phyloP scores from a whole-genome alignment of 1,139 yeast species.

The Nadsonia starkeyi-henricii region DNA sequence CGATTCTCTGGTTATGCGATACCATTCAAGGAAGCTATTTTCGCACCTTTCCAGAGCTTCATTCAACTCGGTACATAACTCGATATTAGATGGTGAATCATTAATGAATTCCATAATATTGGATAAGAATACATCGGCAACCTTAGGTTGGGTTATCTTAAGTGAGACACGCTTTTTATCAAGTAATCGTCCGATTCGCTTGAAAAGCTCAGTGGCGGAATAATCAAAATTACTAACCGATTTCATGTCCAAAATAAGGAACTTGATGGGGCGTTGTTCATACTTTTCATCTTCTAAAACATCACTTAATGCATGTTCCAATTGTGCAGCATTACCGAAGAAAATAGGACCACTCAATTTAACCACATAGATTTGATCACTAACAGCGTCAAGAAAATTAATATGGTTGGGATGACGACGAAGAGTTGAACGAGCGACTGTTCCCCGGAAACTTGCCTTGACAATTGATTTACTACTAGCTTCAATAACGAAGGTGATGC shows the following conservation, averaged over 20 bases:
- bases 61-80: slow-evolving; percentile 62
- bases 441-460: slow-evolving; percentile 73
- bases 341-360: slow-evolving; percentile 80
- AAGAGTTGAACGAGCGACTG: slow-evolving; percentile 82
- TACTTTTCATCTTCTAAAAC: slow-evolving; percentile 42
- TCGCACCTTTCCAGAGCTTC: slow-evolving; percentile 96
- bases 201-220: slow-evolving; percentile 92
- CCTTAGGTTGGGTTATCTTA: not conserved
- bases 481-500: slow-evolving; percentile 81
- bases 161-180: slow-evolving; percentile 32
- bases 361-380: slow-evolving; percentile 78
- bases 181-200: slow-evolving; percentile 68
- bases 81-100: slow-evolving; percentile 25
- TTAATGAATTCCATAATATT: slow-evolving; percentile 50
- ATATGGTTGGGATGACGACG: slow-evolving; percentile 84
- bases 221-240: slow-evolving; percentile 77
- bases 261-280: slow-evolving; percentile 48
- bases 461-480: slow-evolving; percentile 79
- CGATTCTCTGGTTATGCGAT: slow-evolving; percentile 24
- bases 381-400: slow-evolving; percentile 71
- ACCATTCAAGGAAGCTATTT: slow-evolving; percentile 66
- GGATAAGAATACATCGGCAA: slow-evolving; percentile 44
- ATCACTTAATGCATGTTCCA: slow-evolving; percentile 59
- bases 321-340: slow-evolving; percentile 89
- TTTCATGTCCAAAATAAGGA: slow-evolving; percentile 70